Conservation (phyloP, 169 alveolate genomes). For the Cyclospora cayetanensis region DNA sequence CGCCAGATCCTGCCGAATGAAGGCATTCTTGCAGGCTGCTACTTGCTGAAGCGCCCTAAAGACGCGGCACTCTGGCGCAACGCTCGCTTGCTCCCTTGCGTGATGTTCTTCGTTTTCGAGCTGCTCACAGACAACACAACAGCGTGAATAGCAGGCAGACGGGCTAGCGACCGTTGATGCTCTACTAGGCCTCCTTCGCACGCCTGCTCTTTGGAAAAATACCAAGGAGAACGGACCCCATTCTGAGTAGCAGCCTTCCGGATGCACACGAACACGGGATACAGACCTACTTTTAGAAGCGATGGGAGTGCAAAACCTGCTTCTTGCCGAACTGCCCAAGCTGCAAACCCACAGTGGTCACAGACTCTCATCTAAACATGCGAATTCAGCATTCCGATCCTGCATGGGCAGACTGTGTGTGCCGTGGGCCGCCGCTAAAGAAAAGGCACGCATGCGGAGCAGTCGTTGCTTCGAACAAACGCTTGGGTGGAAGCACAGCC, state of each 20-base stretch:
- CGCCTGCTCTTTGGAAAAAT: neutral
- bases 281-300: conserved; percentile 5
- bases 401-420: neutral
- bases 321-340: conserved; percentile 65
- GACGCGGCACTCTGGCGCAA: conserved; percentile 2
- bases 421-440: neutral
- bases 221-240: too few species aligned
- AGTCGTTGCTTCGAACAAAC: neutral
- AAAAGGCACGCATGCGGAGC: neutral
- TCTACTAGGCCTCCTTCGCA: neutral
- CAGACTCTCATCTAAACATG: neutral
- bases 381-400: neutral
- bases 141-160: neutral
- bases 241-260: neutral
- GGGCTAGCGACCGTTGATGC: too few species aligned
- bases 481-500: neutral
- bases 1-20: conserved; percentile 52
- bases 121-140: neutral
- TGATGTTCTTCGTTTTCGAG: neutral
- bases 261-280: neutral
- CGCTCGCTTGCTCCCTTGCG: neutral
- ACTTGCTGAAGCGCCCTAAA: conserved; percentile 38
- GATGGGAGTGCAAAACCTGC: conserved; percentile 60
- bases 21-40: conserved; percentile 45
- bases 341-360: conserved; percentile 15